Percentiles rank a stretch among this genome's conserved stretches.
These are phyloP conservation scores for Stipa capillata DNA, from an alignment of 176 grass and related monocot species.

Conservation along the genomic window DNA sequence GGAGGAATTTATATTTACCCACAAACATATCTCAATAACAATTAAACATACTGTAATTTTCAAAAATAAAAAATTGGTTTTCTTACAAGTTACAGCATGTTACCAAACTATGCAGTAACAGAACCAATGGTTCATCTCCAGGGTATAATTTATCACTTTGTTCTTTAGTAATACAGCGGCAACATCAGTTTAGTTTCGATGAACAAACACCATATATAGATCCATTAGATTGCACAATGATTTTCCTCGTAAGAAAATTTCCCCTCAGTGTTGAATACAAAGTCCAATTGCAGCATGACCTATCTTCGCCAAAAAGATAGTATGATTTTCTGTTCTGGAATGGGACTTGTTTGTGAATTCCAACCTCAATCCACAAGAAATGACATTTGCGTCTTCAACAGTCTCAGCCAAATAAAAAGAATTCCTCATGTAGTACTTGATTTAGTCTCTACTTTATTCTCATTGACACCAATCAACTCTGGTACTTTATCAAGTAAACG, in stretches of 20 bases:
- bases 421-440: not conserved
- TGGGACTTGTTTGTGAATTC: not conserved
- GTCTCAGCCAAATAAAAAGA: not conserved
- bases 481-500: constrained; percentile 77
- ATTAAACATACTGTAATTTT: not conserved
- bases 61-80: not conserved
- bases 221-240: not conserved
- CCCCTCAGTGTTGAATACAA: not conserved
- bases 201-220: not conserved
- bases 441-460: constrained; percentile 22
- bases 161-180: not conserved
- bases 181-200: not conserved
- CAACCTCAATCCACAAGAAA: not conserved
- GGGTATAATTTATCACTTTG: not conserved
- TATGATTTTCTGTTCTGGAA: not conserved
- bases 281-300: not conserved
- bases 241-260: not conserved
- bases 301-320: not conserved
- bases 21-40: not conserved
- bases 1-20: not conserved
- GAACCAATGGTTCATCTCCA: not conserved
- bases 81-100: not conserved
- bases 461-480: constrained; percentile 43
- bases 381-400: not conserved
- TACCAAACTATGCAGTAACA: not conserved